Evolutionary conservation across 2,329 filamentous ascomycete species (phyloP), one percentile per base, ranked within the genome.

Genomic region (Amauroascus verrucosus): DNA sequence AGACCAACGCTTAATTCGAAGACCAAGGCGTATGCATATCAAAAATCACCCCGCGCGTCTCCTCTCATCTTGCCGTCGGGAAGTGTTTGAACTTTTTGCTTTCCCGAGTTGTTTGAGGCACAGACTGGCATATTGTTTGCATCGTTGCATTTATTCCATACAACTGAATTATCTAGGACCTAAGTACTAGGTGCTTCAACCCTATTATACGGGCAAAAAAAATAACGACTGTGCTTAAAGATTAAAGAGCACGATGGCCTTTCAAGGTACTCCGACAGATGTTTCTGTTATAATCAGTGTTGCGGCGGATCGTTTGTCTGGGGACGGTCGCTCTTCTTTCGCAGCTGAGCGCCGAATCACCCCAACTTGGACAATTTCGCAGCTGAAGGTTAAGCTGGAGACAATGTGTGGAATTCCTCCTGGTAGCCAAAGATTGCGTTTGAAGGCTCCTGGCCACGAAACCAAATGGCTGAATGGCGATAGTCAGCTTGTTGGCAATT

Each of bases 391-490:
- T 51, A 94, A 93, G 70, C 82, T 98, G 49, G 91, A 97, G 71
- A 85, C 88, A 57, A 84, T 97, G 71, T 97, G 91, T 1, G 93
- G 93, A 57, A 83, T 97, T 35, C 91, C 93, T 14, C 86, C 90
- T 9, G 79, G 78, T 28, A 82, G 78, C 56, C 93, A 97, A 69
- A 81, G 76, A 57, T 78, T 98, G 57, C 82, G 76, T 28, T 75
- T 96, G 65, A 86, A 84, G 66, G 74, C 82, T 14, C 75, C 78
- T 24, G 78, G 78, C 32, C 70, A 73, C 54, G 77, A 81, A 61
- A 77, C 83, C 58, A 75, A 76, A 57, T 76, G 87, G 59, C 70
- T 83, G 50, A 73, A 77, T 37, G 80, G 90, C 63, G 88, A 96
- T 69, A 87, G 94, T 56, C 74, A 72, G 50, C 79, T 79, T 50